A percentile compares a stretch with the other conserved stretches of the same genome.
phyloP scores from a whole-genome alignment of 1,139 yeast genomes.

The Suhomyces bokatorum region DNA sequence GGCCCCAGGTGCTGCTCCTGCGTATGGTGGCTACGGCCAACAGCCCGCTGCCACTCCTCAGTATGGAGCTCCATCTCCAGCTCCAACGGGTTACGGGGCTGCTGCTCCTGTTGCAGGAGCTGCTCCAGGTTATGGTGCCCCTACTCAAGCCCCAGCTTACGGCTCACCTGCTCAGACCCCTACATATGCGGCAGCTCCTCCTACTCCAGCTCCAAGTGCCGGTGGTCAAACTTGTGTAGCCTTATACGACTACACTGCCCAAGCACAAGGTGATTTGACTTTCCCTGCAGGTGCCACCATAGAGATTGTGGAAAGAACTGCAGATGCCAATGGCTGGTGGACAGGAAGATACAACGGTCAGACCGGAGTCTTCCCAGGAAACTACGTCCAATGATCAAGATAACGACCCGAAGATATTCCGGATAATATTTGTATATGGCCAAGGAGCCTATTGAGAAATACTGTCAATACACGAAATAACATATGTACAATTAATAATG shows the following conservation, averaged over 20 bases:
- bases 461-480: too few species aligned
- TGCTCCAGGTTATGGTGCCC: conserved; percentile 17
- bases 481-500: too few species aligned
- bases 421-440: neutral
- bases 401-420: neutral
- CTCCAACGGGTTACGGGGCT: conserved; percentile 14
- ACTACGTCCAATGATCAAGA: conserved; percentile 65
- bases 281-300: conserved; percentile 88
- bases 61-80: conserved; percentile 4
- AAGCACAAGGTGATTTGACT: conserved; percentile 85
- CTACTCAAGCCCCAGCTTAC: conserved; percentile 14
- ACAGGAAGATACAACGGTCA: conserved; percentile 86
- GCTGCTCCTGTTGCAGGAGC: conserved; percentile 21
- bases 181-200: conserved; percentile 21
- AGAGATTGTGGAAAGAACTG: conserved; percentile 76
- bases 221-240: conserved; percentile 68
- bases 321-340: conserved; percentile 97
- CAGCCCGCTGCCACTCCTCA: conserved; percentile 11
- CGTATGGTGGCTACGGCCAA: conserved; percentile 20
- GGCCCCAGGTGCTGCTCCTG: conserved; percentile 2
- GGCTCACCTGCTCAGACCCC: conserved; percentile 9
- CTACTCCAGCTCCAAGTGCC: conserved; percentile 36
- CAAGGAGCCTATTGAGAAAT: too few species aligned
- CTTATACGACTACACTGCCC: conserved; percentile 74
- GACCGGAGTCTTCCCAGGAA: conserved; percentile 93